Conservation (phyloP, 805 yeast genomes). For the Lachancea nothofagi region DNA sequence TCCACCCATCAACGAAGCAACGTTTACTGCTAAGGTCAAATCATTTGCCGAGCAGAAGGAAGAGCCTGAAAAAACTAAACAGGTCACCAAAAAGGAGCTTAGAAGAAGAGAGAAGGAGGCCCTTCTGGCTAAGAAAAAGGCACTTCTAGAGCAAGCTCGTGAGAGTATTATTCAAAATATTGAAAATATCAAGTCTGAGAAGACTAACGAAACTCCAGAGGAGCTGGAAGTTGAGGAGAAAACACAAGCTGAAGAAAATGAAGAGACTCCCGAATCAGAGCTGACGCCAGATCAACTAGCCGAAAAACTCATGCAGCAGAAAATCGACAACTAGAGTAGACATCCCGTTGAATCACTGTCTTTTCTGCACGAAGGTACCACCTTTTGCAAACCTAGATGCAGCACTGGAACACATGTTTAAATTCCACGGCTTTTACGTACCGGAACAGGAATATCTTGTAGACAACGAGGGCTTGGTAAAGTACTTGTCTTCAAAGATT, state of each 20-base stretch:
- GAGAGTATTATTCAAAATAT: constrained; percentile 35
- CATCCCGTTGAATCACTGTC: constrained; percentile 46
- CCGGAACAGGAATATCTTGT: constrained; percentile 76
- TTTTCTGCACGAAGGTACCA: constrained; percentile 47
- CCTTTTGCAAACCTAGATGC: constrained; percentile 43
- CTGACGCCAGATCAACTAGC: constrained; percentile 36
- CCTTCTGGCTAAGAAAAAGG: constrained; percentile 37
- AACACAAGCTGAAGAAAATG: constrained; percentile 10
- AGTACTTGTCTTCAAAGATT: constrained; percentile 81
- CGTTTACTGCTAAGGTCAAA: constrained; percentile 64
- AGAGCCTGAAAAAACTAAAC: constrained; percentile 23
- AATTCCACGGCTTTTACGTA: constrained; percentile 73
- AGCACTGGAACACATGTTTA: constrained; percentile 70
- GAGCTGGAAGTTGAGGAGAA: constrained; percentile 10
- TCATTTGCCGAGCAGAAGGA: constrained; percentile 25
- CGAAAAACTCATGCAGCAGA: constrained; percentile 36
- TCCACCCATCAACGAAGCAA: constrained; percentile 64
- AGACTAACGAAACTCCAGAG: not conserved
- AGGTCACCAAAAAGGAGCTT: constrained; percentile 38
- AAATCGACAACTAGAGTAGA: constrained; percentile 38
- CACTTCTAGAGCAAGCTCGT: constrained; percentile 38
- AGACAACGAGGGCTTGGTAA: constrained; percentile 67
- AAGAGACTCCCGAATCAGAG: constrained; percentile 26
- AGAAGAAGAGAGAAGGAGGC: constrained; percentile 41
- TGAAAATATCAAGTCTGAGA: constrained; percentile 12